Base-by-base conservation (phyloP, 148 eudicot species). In the Vaccinium vitisidaea region DNA sequence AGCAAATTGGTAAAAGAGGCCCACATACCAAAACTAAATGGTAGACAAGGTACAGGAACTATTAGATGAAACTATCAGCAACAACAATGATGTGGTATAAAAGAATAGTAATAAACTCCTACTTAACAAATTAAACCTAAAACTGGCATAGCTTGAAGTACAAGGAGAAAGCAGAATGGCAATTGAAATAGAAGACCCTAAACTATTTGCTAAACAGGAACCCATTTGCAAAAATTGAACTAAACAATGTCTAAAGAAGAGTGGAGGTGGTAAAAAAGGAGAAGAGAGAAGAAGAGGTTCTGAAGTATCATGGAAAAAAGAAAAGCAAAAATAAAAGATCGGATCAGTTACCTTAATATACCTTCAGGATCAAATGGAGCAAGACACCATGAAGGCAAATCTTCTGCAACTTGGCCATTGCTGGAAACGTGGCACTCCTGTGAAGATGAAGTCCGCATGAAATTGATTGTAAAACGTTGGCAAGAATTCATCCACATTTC, bases 321-420 rank as follows among this genome's bases (percentile, higher is more conserved):
- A 12, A 23, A 5, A 48, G 10, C 7, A 49, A 56, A 76, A 71
- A 80, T 36, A 23, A 10, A 18, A 48, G 61, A 84, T 78, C 50
- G 75, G 23, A 56, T 25, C 30, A 27, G 67, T 86, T 89, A 96
- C 98, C 98, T 94, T 86, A 94, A 86, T 75, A 93, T 86, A 82
- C 98, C 98, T 91, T 96, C 98, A 8, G 99, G 99, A 80, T 96
- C 99, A 91, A 91, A 96, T 75, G 99, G 92, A 75, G 99, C 94
- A 88, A 87, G 89, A 71, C 99, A 96, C 99, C 99, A 96, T 59
- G 97, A 86, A 74, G 99, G 98, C 58, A 95, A 84, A 88, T 75
- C 84, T 61, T 79, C 85, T 43, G 94, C 89, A 83, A 92, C 81
- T 83, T 69, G 87, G 49, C 95, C 92, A 89, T 80, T 55, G 85